Conservation (phyloP, 2,329 filamentous ascomycete species). For the Didymella pomorum region DNA sequence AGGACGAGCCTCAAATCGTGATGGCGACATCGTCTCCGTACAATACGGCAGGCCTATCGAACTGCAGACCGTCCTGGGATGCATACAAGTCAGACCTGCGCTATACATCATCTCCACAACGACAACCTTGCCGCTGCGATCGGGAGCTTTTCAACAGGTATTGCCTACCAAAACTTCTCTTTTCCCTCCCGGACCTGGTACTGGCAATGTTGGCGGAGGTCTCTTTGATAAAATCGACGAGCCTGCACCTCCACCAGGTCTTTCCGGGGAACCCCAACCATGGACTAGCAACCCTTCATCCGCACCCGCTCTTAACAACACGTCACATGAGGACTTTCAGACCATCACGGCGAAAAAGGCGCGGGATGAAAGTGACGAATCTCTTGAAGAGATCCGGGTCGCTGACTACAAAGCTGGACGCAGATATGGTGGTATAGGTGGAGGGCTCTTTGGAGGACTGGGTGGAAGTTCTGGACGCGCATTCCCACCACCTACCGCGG, state of each 20-base stretch:
- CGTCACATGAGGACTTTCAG: conserved; percentile 15
- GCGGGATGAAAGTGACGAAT: conserved; percentile 16
- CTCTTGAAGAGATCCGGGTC: conserved; percentile 30
- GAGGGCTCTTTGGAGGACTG: not conserved
- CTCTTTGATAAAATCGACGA: not conserved
- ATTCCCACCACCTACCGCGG: not conserved
- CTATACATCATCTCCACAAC: conserved; percentile 8
- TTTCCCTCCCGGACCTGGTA: not conserved
- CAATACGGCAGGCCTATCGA: conserved; percentile 17
- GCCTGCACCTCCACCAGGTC: not conserved
- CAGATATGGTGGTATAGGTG: not conserved
- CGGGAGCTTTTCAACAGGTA: too few species aligned
- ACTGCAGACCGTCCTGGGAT: not conserved
- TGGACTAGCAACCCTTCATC: not conserved
- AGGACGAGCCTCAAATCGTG: conserved; percentile 16
- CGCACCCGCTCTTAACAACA: not conserved
- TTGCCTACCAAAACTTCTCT: not conserved
- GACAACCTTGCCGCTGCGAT: not conserved
- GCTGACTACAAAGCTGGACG: conserved; percentile 22
- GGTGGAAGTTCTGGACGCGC: not conserved
- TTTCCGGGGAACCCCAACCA: not conserved
- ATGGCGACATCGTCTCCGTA: conserved; percentile 26
- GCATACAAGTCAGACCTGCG: not conserved
- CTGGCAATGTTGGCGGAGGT: not conserved
- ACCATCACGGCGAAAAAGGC: conserved; percentile 18